Evolutionary conservation across 306 rosid species (phyloP).

Genomic region (Cyclanthera cordifolia): DNA sequence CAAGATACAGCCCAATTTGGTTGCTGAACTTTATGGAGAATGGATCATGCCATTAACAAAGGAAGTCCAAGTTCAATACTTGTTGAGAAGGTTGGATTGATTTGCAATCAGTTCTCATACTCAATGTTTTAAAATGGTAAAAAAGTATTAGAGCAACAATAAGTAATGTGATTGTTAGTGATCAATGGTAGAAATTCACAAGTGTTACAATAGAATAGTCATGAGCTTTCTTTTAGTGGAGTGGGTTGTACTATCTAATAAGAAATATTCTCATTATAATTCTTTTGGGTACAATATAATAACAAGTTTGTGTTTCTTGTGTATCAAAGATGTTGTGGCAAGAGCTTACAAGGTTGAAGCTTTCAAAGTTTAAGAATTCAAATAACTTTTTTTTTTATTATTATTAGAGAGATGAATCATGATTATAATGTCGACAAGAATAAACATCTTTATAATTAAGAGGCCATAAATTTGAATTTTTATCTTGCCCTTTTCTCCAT

Average conservation of each 20-base stretch:
- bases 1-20: constrained; percentile 65
- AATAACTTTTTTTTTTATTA: too few species aligned
- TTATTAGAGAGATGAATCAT: too few species aligned
- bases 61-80: constrained; percentile 80
- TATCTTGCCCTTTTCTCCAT: too few species aligned
- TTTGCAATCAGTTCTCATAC: neutral
- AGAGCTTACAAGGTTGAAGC: too few species aligned
- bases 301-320: neutral
- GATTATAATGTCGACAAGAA: too few species aligned
- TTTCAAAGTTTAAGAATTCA: too few species aligned
- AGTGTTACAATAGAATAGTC: neutral
- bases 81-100: constrained; percentile 77
- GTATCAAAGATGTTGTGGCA: neutral
- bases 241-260: neutral
- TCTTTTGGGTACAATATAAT: neutral
- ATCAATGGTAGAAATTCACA: neutral
- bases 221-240: neutral
- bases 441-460: too few species aligned
- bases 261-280: neutral
- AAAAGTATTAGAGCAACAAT: neutral
- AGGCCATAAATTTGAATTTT: too few species aligned
- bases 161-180: too few species aligned
- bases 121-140: neutral
- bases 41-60: constrained; percentile 99
- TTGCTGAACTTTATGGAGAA: constrained; percentile 72